A percentile compares a stretch with the other conserved stretches of the same genome.
Conservation (phyloP, 1,284 basidiomycete species). For the Cryptococcus depauperatus region DNA sequence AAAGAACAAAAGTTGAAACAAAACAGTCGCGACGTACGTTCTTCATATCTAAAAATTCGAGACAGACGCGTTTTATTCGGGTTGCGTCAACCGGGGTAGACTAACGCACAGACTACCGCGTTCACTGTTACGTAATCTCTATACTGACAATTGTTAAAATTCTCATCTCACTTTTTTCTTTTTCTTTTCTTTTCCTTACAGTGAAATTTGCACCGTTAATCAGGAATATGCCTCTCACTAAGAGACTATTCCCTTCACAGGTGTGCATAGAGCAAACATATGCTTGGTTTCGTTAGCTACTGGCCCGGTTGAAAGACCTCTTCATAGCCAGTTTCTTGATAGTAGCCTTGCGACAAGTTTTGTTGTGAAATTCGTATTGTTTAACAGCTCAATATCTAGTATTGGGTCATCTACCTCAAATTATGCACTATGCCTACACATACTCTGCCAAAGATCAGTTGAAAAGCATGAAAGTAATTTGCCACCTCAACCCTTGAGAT, state of each 20-base stretch:
- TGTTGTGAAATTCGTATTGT: too few relatives aligned
- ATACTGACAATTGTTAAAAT: conserved; percentile 5
- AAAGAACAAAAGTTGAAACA: neutral
- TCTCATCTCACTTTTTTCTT: conserved; percentile 6
- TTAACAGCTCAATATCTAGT: too few relatives aligned
- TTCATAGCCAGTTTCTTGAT: conserved; percentile 38
- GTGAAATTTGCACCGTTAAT: conserved; percentile 17
- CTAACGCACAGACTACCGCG: conserved; percentile 2
- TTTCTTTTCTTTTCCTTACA: conserved; percentile 11
- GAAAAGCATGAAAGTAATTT: too few relatives aligned
- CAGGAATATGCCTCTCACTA: conserved; percentile 6
- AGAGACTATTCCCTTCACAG: conserved; percentile 12
- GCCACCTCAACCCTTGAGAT: too few relatives aligned
- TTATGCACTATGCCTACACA: too few relatives aligned
- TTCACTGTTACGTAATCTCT: neutral
- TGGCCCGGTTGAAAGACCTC: conserved; percentile 18
- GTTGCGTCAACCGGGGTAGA: conserved; percentile 7
- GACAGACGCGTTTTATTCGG: neutral
- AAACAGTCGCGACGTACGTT: neutral
- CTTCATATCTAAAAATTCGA: neutral
- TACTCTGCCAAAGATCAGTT: too few relatives aligned
- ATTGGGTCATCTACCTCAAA: too few relatives aligned
- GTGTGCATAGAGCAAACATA: conserved; percentile 22
- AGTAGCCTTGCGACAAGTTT: conserved; percentile 41
- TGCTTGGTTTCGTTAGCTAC: conserved; percentile 38